These are phyloP conservation scores for Biscogniauxia marginata DNA, from an alignment of 2,329 filamentous ascomycete genomes.

Conservation along the genomic window DNA sequence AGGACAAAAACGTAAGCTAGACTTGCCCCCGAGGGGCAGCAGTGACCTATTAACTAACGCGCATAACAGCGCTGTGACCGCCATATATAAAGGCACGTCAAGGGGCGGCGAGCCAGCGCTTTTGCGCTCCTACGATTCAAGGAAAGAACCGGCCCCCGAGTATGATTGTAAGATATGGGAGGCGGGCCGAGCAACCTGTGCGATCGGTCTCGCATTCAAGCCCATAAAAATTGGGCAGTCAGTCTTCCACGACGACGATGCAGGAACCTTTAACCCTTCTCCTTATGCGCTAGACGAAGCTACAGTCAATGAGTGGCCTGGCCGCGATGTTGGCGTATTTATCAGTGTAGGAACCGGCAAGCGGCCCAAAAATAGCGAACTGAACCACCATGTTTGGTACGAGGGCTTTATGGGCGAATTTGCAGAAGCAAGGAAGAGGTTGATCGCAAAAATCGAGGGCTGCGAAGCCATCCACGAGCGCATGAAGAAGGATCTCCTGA, in stretches of 20 bases:
- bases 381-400: conserved; percentile 81
- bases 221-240: conserved; percentile 92
- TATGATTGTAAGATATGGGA: conserved; percentile 97
- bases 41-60: conserved; percentile 20
- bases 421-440: conserved; percentile 78
- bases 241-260: conserved; percentile 88
- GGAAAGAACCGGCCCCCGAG: conserved; percentile 85
- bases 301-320: conserved; percentile 90
- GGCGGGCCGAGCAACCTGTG: conserved; percentile 89
- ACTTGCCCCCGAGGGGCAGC: background rate
- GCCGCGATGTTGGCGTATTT: conserved; percentile 87
- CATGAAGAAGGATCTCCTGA: conserved; percentile 78
- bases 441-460: conserved; percentile 91
- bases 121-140: conserved; percentile 91
- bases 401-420: conserved; percentile 92
- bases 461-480: conserved; percentile 88
- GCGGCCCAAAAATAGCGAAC: conserved; percentile 63
- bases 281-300: conserved; percentile 87
- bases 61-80: conserved; percentile 76
- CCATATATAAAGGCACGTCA: conserved; percentile 80
- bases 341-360: conserved; percentile 94
- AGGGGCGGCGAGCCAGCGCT: conserved; percentile 68
- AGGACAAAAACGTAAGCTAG: conserved; percentile 82
- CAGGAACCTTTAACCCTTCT: conserved; percentile 87
- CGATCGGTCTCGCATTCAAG: conserved; percentile 92